Evolutionary conservation across 2,329 filamentous ascomycete species (phyloP).

Genomic region (Aaosphaeria pasadenensis): DNA sequence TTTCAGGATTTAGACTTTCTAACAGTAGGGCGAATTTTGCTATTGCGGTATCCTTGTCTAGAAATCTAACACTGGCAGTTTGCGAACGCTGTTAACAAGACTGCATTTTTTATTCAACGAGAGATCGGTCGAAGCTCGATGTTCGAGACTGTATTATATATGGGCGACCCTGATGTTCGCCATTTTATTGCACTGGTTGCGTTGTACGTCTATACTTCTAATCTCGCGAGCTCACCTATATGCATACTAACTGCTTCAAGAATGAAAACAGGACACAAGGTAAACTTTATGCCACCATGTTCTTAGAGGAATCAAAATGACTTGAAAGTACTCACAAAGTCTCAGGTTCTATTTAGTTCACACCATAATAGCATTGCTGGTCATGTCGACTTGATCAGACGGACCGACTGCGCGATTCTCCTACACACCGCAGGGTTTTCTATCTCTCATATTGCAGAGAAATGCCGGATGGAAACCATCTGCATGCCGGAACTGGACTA

Average conservation of each 20-base stretch:
- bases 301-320: neutral
- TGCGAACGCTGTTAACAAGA: conserved; percentile 30
- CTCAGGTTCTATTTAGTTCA: conserved; percentile 23
- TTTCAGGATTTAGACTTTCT: conserved; percentile 32
- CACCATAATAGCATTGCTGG: conserved; percentile 22
- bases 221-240: neutral
- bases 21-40: conserved; percentile 19
- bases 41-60: conserved; percentile 1
- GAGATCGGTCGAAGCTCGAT: conserved; percentile 26
- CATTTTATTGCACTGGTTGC: conserved; percentile 40
- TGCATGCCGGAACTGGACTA: conserved; percentile 23
- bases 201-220: conserved; percentile 14
- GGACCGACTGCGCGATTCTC: conserved; percentile 23
- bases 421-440: conserved; percentile 22
- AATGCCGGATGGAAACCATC: conserved; percentile 19
- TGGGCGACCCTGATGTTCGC: conserved; percentile 35
- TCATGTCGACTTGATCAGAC: conserved; percentile 21
- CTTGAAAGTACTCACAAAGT: neutral
- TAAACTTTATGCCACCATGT: conserved; percentile 5
- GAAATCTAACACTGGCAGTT: conserved; percentile 18
- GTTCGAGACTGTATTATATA: conserved; percentile 25
- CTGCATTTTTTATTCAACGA: conserved; percentile 27
- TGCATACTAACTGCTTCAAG: neutral
- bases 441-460: conserved; percentile 17
- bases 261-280: conserved; percentile 44